Evolutionary conservation across 1,284 basidiomycete genomes (phyloP).

Genomic region (Gomphus bonarii): DNA sequence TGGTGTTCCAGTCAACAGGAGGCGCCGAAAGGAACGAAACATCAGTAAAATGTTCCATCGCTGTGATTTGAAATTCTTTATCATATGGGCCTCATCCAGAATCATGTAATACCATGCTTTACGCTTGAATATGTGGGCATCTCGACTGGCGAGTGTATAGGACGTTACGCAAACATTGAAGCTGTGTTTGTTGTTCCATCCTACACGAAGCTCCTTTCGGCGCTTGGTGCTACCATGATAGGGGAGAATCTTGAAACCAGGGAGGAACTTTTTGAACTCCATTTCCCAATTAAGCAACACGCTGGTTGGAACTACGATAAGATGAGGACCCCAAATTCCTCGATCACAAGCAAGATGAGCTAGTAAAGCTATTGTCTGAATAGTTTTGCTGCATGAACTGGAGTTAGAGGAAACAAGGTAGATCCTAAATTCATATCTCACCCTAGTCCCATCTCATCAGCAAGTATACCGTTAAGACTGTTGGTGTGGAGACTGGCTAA

Average conservation of each 20-base stretch:
- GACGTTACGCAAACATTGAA: slow-evolving; percentile 97
- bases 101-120: slow-evolving; percentile 97
- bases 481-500: slow-evolving; percentile 83
- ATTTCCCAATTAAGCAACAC: slow-evolving; percentile 98
- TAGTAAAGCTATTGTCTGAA: slow-evolving; percentile 89
- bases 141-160: slow-evolving; percentile 87
- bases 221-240: slow-evolving; percentile 91
- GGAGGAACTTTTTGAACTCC: slow-evolving; percentile 98
- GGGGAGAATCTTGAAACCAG: slow-evolving; percentile 85
- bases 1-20: slow-evolving; percentile 89
- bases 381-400: slow-evolving; percentile 68
- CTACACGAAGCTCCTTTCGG: slow-evolving; percentile 86
- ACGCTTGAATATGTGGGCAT: slow-evolving; percentile 90
- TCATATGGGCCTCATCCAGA: slow-evolving; percentile 95
- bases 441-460: slow-evolving; percentile 90
- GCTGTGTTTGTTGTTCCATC: slow-evolving; percentile 88
- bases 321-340: slow-evolving; percentile 95
- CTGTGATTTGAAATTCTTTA: slow-evolving; percentile 96
- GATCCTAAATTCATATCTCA: slow-evolving; percentile 26
- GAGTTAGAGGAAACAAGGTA: slow-evolving; percentile 9
- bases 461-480: slow-evolving; percentile 86
- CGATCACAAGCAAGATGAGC: slow-evolving; percentile 91
- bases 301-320: slow-evolving; percentile 92
- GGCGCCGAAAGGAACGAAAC: slow-evolving; percentile 82
- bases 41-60: slow-evolving; percentile 93